These are phyloP conservation scores for Aristolochia contorta DNA, from an alignment of 164 flowering plant genomes.

Conservation along the genomic window DNA sequence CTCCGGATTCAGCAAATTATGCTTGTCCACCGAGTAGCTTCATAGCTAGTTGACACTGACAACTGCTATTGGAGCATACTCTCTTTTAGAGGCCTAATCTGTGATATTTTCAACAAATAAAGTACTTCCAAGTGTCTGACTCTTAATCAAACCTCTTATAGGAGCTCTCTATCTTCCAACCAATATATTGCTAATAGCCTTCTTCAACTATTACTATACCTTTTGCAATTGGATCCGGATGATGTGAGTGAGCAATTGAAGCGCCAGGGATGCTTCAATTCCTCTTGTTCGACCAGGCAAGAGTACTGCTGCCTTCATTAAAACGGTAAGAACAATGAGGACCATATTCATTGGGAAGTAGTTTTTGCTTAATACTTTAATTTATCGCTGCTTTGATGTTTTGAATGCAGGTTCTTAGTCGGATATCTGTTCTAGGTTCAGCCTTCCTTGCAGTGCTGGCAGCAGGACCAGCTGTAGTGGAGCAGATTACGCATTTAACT, in stretches of 20 bases:
- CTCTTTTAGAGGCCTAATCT: neutral
- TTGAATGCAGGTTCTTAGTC: constrained; percentile 65
- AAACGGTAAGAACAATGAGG: constrained; percentile 43
- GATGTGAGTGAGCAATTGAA: constrained; percentile 97
- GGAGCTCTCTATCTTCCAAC: constrained; percentile 92
- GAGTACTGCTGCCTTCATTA: constrained; percentile 81
- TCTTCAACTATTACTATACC: constrained; percentile 98
- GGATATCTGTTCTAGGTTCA: constrained; percentile 96
- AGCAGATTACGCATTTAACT: constrained; percentile 80
- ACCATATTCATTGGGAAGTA: too few relatives aligned
- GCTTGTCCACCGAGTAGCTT: too few relatives aligned
- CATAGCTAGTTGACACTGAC: too few relatives aligned
- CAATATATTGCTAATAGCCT: constrained; percentile 81
- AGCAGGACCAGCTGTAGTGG: constrained; percentile 89
- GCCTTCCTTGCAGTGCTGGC: constrained; percentile 85
- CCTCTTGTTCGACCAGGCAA: constrained; percentile 98
- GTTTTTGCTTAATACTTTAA: neutral
- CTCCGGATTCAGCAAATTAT: too few relatives aligned
- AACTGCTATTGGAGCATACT: too few relatives aligned
- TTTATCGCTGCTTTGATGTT: neutral
- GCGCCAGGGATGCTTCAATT: constrained; percentile 98
- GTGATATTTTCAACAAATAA: neutral
- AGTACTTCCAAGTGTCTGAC: neutral
- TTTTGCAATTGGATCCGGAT: constrained; percentile 98
- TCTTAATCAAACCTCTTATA: constrained; percentile 20